Evolutionary conservation across 345 rosid genomes (phyloP), one percentile per base, ranked within the genome.

Genomic region (Triadica sebifera): DNA sequence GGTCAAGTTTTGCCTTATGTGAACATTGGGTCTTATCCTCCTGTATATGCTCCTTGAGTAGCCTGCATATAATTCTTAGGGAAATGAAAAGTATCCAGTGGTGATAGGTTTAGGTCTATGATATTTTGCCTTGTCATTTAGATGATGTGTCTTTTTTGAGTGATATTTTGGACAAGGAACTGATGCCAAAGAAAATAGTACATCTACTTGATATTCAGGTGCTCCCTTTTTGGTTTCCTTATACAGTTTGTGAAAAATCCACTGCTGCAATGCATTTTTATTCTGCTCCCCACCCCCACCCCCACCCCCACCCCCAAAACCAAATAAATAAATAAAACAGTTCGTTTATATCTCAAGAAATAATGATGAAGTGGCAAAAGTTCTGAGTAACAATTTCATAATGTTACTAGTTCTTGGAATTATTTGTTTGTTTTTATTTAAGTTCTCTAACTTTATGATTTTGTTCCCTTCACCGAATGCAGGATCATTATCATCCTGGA

Each of bases 401-500:
- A 20, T 15, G 3, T 16, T 10, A 47, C 55, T 65, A 34, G 19
- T 34, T 29, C n/a, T 55, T 41, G 17, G 19, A 12, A n/a, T 29
- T 12, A 13, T n/a, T 67, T 55, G 5, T 17, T 68, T 15, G 9
- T 38, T 24, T 41, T 13, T 55, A 47, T 63, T 45, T 34, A 15
- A 59, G 53, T 29, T 69, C 34, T 70, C 8, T 63, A 75, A 67
- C 9, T 9, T 61, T 12, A 8, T 41, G 65, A 56, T 58, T 56
- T 15, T 6, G 15, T 19, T 63, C 55, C 6, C 56, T 69, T 49
- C 9, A 12, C 20, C 57, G 64, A 38, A 62, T 29, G 59, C 89
- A 94, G 98, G 92, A 84, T 94, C 82, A 86, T 94, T 69, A 78
- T 92, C 41, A 79, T 92, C 67, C 70, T 86, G 68, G 84, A 88